Evolutionary conservation across 768 basidiomycete genomes (phyloP), one percentile per base, ranked within the genome.

Genomic region (Kwoniella mangroviensis): DNA sequence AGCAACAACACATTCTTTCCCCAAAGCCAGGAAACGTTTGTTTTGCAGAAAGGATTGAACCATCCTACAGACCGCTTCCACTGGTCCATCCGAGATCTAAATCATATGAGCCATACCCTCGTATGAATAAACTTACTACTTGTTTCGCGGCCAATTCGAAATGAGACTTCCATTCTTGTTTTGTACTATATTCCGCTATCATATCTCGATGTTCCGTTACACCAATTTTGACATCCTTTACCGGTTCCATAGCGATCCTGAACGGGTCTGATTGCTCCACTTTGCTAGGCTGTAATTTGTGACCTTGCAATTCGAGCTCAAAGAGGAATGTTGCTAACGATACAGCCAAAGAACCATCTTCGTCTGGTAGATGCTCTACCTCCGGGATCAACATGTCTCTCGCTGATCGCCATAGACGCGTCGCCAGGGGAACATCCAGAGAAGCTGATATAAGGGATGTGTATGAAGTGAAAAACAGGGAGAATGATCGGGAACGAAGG

Each of bases 401-500:
- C 9, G 52, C 51, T 5, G 64, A 55, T 11, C 49, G 43, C 70
- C 70, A 69, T 4, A 75, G 6, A 13, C 45, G 40, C 0, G 21
- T 17, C 10, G 42, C 62, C 49, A 69, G n/a, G 55, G 22, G 42
- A 12, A 62, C 22, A 24, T 71, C 59, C 12, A 24, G 12, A n/a
- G 62, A 54, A 11, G 67, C 64, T 5, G 43, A 57, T 12, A 61
- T 49, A 17, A 62, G 21, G 4, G 34, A 24, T 1, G 69, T 53
- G 28, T 69, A 65, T 2, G 75, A 75, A 1, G 65, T 26, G 21
- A 75, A 54, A 34, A 72, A 63, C 3, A 40, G 12, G 0, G 54
- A 56, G 4, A 43, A 34, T 1, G 76, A 63, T 28, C 40, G 68
- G 2, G 53, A 51, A 34, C 79, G 74, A 15, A 80, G 65, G 15